Percentiles rank a stretch among this genome's conserved stretches.
phyloP scores from a whole-genome alignment of 352 stramenopile genomes.

The Globisporangium cystogenes region DNA sequence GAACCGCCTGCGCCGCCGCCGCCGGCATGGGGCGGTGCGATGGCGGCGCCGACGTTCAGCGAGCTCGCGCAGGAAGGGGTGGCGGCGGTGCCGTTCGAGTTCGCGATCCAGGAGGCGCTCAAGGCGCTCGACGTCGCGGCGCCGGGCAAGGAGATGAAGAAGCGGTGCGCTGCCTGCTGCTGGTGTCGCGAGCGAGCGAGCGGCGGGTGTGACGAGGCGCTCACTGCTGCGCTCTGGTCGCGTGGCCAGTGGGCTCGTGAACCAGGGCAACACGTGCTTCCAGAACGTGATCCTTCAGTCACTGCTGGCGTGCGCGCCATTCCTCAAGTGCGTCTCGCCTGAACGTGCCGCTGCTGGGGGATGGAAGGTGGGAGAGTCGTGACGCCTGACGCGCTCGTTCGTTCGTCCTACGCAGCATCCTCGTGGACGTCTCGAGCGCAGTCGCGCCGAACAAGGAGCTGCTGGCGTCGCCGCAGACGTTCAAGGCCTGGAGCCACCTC shows the following conservation, averaged over 20 bases:
- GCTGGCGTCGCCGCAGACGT: conserved; percentile 35
- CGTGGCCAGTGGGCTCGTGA: conserved; percentile 52
- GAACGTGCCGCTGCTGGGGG: not conserved
- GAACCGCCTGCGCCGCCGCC: conserved; percentile 13
- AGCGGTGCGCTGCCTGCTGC: conserved; percentile 56
- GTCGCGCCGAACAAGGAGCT: conserved; percentile 39
- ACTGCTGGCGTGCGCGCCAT: conserved; percentile 66
- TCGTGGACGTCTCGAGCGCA: conserved; percentile 56
- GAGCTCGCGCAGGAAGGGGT: conserved; percentile 3
- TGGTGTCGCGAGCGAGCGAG: not conserved
- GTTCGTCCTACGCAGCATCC: conserved; percentile 30
- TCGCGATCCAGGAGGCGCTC: conserved; percentile 63
- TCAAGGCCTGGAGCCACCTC: conserved; percentile 76
- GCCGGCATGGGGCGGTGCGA: conserved; percentile 24
- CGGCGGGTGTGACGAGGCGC: not conserved
- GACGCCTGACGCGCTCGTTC: not conserved
- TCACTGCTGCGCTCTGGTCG: not conserved
- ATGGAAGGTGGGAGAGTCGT: not conserved
- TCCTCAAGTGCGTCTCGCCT: conserved; percentile 57
- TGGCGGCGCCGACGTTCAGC: conserved; percentile 5
- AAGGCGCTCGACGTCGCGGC: conserved; percentile 41
- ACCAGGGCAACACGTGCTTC: conserved; percentile 87
- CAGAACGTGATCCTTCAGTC: conserved; percentile 87
- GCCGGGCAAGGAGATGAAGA: conserved; percentile 80
- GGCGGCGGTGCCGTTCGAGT: conserved; percentile 42